Conservation (phyloP, 345 rosid species). For the Boechera divaricarpa region DNA sequence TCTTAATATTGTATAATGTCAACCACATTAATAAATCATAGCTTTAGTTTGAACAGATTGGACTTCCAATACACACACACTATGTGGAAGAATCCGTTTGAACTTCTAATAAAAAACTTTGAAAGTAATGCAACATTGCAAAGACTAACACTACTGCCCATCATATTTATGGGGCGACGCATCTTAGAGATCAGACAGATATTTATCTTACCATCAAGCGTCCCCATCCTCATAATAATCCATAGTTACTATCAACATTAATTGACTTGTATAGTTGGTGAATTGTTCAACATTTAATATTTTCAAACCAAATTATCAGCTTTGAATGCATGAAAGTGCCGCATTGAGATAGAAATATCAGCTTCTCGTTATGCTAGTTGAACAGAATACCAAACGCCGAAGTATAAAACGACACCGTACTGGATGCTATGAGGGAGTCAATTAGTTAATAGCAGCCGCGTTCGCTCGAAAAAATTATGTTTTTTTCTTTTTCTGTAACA, state of each 20-base stretch:
- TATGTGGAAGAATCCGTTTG: neutral
- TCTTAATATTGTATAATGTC: neutral
- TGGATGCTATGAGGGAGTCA: neutral
- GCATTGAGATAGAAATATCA: neutral
- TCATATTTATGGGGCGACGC: neutral
- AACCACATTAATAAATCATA: neutral
- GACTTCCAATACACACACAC: neutral
- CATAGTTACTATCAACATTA: neutral
- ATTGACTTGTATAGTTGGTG: neutral
- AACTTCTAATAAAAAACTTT: neutral
- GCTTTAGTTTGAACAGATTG: neutral
- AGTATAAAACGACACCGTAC: neutral
- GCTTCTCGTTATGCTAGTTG: slow-evolving; percentile 9
- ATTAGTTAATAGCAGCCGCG: neutral
- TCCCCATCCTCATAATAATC: slow-evolving; percentile 12
- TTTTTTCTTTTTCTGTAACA: neutral
- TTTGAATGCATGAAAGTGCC: neutral
- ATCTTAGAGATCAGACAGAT: neutral
- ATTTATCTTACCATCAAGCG: neutral
- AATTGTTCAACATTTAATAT: slow-evolving; percentile 7
- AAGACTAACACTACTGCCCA: neutral
- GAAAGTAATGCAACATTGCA: neutral
- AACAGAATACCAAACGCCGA: slow-evolving; percentile 1
- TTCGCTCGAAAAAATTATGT: too few species aligned
- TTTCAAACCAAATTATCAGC: slow-evolving; percentile 13